Base-by-base conservation (phyloP, 2,329 filamentous ascomycete species). In the Epichloe uncinata region DNA sequence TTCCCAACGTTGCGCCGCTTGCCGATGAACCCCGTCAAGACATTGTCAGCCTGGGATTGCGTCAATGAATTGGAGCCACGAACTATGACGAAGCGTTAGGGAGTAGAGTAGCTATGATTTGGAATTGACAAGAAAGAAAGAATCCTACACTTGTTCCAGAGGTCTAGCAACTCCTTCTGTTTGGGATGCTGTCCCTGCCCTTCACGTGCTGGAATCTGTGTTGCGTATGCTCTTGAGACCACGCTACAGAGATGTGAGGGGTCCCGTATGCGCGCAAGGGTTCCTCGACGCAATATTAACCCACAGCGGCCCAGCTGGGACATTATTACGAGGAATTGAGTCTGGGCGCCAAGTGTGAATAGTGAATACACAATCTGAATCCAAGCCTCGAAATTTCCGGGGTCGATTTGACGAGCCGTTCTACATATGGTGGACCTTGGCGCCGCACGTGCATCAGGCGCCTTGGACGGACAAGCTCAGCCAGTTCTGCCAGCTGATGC, bases 1-100 rank as follows among this genome's bases (percentile, higher is more conserved):
- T 81, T 81, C 30, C 80, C 81, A 20, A 89, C 71, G 57, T 86
- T 79, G 53, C 79, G 76, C 33, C 81, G 75, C 52, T 79, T 79
- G 26, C 81, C 79, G 0, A 95, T 66, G 57, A 90, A 93, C 18
- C 90, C 90, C 5, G 64, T 55, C 12, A 54, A 57, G 47, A 53
- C 48, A 2, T 56, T 54, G 0, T 60, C 52, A 5, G 38, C 47
- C 9, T 53, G 51, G 2, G 50, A 38, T 3, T 59, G 56, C 8
- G 57, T 36, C 2, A 58, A 57, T 1, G 58, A 52, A 34, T 60
- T 55, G 18, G 54, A 50, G 35, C 56, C 60, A 42, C 58, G 58
- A 52, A 63, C 66, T 68, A 38, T 20, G 46, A 46, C 8, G 41
- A 45, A 34, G 47, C 0, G 2, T 15, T 9, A 38, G 11, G 5